Conservation (phyloP, 306 rosid genomes). For the Hippophae tibetana region DNA sequence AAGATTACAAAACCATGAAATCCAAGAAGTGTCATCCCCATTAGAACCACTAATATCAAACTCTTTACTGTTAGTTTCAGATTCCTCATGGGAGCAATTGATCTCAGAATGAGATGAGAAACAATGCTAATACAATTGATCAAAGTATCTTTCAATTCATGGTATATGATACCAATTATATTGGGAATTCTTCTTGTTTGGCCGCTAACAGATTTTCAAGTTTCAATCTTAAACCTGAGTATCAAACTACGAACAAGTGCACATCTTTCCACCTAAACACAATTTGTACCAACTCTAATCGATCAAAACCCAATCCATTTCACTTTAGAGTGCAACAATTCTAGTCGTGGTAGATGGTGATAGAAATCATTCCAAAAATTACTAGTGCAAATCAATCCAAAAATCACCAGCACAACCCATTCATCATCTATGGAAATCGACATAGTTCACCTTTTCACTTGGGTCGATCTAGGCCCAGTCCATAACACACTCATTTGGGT, state of each 20-base stretch:
- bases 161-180: constrained; percentile 30
- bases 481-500: too few species aligned
- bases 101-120: constrained; percentile 21
- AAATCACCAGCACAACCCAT: too few species aligned
- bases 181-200: constrained; percentile 26
- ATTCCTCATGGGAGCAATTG: constrained; percentile 18
- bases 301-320: too few species aligned
- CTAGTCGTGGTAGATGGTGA: too few species aligned
- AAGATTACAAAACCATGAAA: constrained; percentile 40
- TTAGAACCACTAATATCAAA: constrained; percentile 21
- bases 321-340: too few species aligned
- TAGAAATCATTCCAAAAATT: too few species aligned
- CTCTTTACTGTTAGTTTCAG: constrained; percentile 27
- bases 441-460: too few species aligned
- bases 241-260: neutral
- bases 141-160: constrained; percentile 23
- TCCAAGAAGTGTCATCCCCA: constrained; percentile 21
- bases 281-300: too few species aligned
- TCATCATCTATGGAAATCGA: too few species aligned
- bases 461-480: too few species aligned
- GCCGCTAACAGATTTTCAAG: constrained; percentile 36
- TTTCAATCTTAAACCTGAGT: constrained; percentile 31
- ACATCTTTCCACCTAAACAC: too few species aligned
- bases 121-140: constrained; percentile 27
- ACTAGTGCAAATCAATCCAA: too few species aligned